These are phyloP conservation scores for Alternaria dauci DNA, from an alignment of 2,329 filamentous ascomycete species.

Conservation along the genomic window DNA sequence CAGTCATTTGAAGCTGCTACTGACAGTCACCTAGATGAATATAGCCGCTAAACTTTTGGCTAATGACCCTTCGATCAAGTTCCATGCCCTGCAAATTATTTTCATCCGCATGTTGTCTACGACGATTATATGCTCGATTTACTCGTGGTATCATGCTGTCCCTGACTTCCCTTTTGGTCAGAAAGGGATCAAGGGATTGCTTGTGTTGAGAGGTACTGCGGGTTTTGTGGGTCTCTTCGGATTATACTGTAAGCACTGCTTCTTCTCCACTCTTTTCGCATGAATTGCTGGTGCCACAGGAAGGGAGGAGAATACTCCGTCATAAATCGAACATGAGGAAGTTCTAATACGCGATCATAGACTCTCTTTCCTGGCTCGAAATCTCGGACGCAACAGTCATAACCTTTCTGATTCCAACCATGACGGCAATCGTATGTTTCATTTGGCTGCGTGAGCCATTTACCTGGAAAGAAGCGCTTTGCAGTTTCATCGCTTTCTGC, in stretches of 20 bases:
- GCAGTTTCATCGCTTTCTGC: conserved; percentile 73
- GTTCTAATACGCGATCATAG: conserved; percentile 32
- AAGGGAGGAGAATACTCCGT: not conserved
- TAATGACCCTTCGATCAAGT: conserved; percentile 36
- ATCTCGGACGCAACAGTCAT: conserved; percentile 87
- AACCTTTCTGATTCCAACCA: conserved; percentile 80
- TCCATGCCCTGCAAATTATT: conserved; percentile 65
- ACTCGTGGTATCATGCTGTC: conserved; percentile 71
- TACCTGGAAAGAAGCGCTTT: conserved; percentile 77
- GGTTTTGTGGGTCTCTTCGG: conserved; percentile 41
- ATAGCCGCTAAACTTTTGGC: conserved; percentile 36
- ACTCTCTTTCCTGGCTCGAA: conserved; percentile 76
- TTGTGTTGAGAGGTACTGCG: conserved; percentile 33
- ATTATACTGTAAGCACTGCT: conserved; percentile 36
- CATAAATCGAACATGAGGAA: not conserved
- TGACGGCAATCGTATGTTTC: conserved; percentile 81
- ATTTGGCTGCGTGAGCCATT: conserved; percentile 77
- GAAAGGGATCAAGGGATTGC: conserved; percentile 26
- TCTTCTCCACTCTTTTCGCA: not conserved
- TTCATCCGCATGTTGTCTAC: conserved; percentile 81
- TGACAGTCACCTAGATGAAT: conserved; percentile 28
- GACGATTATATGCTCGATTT: conserved; percentile 67
- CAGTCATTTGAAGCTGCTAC: not conserved
- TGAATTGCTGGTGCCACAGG: not conserved
- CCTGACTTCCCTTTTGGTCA: conserved; percentile 36